Conservation (phyloP, 805 yeast genomes). For the Dipodascus geniculatus region DNA sequence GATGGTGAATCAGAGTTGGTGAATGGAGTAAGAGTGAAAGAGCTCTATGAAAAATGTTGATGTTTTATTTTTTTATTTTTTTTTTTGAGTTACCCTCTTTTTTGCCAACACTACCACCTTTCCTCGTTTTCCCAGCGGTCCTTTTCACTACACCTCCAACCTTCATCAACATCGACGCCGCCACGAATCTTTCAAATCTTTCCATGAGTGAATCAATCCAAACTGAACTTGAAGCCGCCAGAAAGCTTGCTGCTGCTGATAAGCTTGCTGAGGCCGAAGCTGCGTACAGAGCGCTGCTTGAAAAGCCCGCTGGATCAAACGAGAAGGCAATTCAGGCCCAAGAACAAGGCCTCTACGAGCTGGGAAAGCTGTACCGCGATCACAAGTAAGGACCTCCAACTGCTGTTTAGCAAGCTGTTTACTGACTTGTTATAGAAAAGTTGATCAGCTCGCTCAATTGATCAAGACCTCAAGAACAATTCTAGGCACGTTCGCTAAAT, state of each 20-base stretch:
- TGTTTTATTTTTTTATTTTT: too few species aligned
- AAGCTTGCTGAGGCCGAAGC: slow-evolving; percentile 48
- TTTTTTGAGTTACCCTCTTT: background rate
- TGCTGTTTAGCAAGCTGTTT: too few species aligned
- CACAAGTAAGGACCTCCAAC: slow-evolving; percentile 17
- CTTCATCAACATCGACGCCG: too few species aligned
- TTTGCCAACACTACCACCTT: background rate
- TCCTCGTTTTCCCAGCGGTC: too few species aligned
- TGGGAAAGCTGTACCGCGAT: slow-evolving; percentile 59
- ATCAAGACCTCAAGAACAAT: slow-evolving; percentile 56
- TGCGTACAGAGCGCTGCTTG: slow-evolving; percentile 41
- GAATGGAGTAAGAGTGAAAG: too few species aligned
- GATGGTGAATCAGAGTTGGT: too few species aligned
- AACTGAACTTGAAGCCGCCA: slow-evolving; percentile 12
- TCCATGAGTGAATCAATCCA: background rate
- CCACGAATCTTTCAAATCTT: too few species aligned
- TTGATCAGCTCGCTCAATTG: slow-evolving; percentile 44
- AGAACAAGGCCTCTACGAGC: slow-evolving; percentile 61
- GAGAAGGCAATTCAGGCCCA: slow-evolving; percentile 40
- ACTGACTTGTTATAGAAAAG: too few species aligned
- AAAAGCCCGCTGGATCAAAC: slow-evolving; percentile 12
- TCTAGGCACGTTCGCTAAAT: slow-evolving; percentile 77
- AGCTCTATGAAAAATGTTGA: background rate
- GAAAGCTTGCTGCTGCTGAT: slow-evolving; percentile 39
- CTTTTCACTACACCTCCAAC: too few species aligned